Conservation (phyloP, 768 basidiomycete genomes). For the Phylloporus rhodoxanthus region DNA sequence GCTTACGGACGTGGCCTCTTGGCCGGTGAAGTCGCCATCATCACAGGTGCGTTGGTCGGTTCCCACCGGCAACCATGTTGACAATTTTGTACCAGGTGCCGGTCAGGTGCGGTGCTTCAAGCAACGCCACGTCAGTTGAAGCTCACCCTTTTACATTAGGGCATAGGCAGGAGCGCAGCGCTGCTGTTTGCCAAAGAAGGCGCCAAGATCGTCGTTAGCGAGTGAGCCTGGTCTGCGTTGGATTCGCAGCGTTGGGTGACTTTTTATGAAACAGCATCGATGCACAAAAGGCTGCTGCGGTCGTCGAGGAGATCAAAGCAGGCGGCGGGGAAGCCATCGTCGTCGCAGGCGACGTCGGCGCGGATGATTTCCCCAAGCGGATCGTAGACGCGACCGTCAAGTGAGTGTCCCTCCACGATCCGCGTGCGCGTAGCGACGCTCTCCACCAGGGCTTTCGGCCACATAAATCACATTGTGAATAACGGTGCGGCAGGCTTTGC, state of each 20-base stretch:
- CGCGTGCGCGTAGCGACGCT: not conserved
- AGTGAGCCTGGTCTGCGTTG: constrained; percentile 40
- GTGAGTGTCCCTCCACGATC: constrained; percentile 42
- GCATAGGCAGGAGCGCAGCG: constrained; percentile 72
- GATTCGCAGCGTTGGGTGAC: constrained; percentile 1
- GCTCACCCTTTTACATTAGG: constrained; percentile 29
- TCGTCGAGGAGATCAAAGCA: constrained; percentile 67
- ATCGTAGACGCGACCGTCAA: constrained; percentile 70
- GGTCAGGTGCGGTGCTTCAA: constrained; percentile 50
- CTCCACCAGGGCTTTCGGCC: constrained; percentile 76
- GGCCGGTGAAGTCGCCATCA: constrained; percentile 75
- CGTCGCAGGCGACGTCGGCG: constrained; percentile 75
- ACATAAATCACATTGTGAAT: constrained; percentile 84
- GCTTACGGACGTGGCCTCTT: constrained; percentile 50
- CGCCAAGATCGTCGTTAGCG: constrained; percentile 80
- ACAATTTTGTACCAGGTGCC: constrained; percentile 44
- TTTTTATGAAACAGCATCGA: constrained; percentile 51
- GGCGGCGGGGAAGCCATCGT: constrained; percentile 68
- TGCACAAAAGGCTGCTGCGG: constrained; percentile 55
- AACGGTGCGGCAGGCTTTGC: constrained; percentile 44
- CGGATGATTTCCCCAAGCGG: constrained; percentile 76
- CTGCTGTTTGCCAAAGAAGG: constrained; percentile 79
- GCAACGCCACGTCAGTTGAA: not conserved
- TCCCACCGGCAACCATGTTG: not conserved
- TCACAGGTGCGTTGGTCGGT: constrained; percentile 55